Base-by-base conservation (phyloP, 2,329 filamentous ascomycete genomes). In the Zymoseptoria pseudotritici region DNA sequence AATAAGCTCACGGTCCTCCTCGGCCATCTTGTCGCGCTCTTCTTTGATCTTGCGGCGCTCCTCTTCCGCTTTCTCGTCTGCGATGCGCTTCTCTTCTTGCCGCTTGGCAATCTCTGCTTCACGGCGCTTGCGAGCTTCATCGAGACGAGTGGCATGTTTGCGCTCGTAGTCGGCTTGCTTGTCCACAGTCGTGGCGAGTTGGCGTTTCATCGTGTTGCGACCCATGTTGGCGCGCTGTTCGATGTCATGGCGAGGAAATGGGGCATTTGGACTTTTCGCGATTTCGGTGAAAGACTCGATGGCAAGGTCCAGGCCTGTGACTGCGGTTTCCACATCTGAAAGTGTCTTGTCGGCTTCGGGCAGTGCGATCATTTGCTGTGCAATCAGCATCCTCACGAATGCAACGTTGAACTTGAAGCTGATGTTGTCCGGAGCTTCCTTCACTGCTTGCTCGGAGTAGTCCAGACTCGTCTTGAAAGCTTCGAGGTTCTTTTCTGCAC, bases 141-240 rank as follows among this genome's bases (percentile, higher is more conserved):
- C 84, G 2, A 97, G 83, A 74, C 94, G 95, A 69, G 89, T 86
- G 42, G 91, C 90, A 72, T 97, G 97, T 78, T 90, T 91, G 69
- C 91, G 88, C 74, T 99, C 94, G 74, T 96, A 97, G 64, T 95
- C 90, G 63, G 85, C 87, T 73, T 99, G 94, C 66, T 85, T 88
- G 65, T 90, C 86, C 54, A 93, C 84, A 4, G 90, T 88, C 69
- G 91, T 86, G 70, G 95, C 90, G 11, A 99, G 83, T 74, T 99
- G 93, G 69, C 90, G 91, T 65, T 90, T 88, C 77, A 96, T 90
- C 0, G 95, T 99, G 73, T 97, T 96, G 62, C 89, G 87, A 65
- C 91, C 92, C 94, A 99, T 99, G 80, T 90, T 96, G 51, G 94
- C 93, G 71, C 95, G 91, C 76, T 95, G 90, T 74, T 97, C 93